Base-by-base conservation (phyloP, 208 protist genomes). In the Borovskyia barvae region DNA sequence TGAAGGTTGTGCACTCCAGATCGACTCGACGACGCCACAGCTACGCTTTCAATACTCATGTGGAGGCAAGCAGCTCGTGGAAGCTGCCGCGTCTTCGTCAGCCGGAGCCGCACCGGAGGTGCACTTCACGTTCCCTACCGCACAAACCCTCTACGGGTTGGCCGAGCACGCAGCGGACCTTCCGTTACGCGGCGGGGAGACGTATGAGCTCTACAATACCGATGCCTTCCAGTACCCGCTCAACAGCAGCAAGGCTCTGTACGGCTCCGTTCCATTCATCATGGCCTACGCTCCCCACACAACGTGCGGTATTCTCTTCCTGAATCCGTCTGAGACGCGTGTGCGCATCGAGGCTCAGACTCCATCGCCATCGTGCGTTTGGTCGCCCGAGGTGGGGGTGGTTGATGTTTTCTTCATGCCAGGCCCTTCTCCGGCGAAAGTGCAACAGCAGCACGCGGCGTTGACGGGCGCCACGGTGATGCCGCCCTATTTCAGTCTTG, bases 171-270 rank as follows among this genome's bases (percentile, higher is more conserved):
- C 97, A 1, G 89, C 83, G 24, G 75, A 89, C 53, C 53, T 99
- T 1, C 25, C 94, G n/a, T 70, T 99, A 3, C 77, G 85, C 8
- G 50, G 46, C 0, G 76, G 77, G 25, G 61, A 82, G 8, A 90
- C 89, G 6, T 99, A 98, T 72, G 73, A 95, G 24, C 77, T 99
- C 32, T 99, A 89, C 67, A 99, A 99, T 72, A 85, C 97, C 0
- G 98, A 99, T 64, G 94, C 99, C 5, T 99, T 98, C 69, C 82
- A 98, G 66, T 99, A 99, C 72, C 87, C 97, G 41, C 49, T 99
- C 1, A 90, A 99, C 62, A 90, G 94, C 66, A 85, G 87, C 6
- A 83, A 92, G 47, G 80, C 92, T 1, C 78, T 99, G 9, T 99
- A 99, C 80, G 98, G 98, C 17, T 49, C 82, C 5, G 91, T 99